phyloP scores from a whole-genome alignment of 139 green algal species.

The Picochlorum sp. region DNA sequence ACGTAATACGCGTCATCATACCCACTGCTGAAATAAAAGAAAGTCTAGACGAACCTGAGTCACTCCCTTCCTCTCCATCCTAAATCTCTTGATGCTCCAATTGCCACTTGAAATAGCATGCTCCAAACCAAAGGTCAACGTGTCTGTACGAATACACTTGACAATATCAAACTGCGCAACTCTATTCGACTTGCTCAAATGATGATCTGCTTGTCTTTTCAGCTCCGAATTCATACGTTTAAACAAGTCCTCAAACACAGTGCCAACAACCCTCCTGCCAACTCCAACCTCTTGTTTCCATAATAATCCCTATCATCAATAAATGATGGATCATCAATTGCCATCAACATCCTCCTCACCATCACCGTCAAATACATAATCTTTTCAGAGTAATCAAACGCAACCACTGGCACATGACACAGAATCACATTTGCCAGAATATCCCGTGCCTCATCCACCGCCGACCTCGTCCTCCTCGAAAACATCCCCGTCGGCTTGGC shows the following conservation, averaged over 20 bases:
- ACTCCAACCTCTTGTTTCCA: slow-evolving; percentile 98
- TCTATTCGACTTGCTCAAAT: slow-evolving; percentile 73
- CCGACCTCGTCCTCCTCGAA: slow-evolving; percentile 28
- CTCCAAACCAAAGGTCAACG: slow-evolving; percentile 91
- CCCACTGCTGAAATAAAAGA: slow-evolving; percentile 92
- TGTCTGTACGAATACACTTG: slow-evolving; percentile 88
- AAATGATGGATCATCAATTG: slow-evolving; percentile 73
- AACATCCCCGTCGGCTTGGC: slow-evolving; percentile 10
- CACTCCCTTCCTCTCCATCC: slow-evolving; percentile 96
- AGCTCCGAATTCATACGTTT: slow-evolving; percentile 84
- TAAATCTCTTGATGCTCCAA: slow-evolving; percentile 97
- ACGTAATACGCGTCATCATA: slow-evolving; percentile 98
- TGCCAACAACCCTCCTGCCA: slow-evolving; percentile 87
- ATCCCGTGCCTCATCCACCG: slow-evolving; percentile 86
- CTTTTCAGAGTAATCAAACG: slow-evolving; percentile 84
- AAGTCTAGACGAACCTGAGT: slow-evolving; percentile 90
- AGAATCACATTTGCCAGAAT: slow-evolving; percentile 89
- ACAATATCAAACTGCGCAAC: slow-evolving; percentile 82
- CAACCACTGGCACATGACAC: slow-evolving; percentile 80
- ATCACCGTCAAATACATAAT: slow-evolving; percentile 85
- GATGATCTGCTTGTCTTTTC: slow-evolving; percentile 73
- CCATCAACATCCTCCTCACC: slow-evolving; percentile 85
- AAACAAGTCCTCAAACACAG: slow-evolving; percentile 99
- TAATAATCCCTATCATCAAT: slow-evolving; percentile 99
- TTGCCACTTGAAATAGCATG: slow-evolving; percentile 85